Percentiles rank a stretch among this genome's conserved stretches.
These are phyloP conservation scores for Phytopythium chamaehyphon DNA, from an alignment of 352 stramenopile genomes.

Conservation along the genomic window DNA sequence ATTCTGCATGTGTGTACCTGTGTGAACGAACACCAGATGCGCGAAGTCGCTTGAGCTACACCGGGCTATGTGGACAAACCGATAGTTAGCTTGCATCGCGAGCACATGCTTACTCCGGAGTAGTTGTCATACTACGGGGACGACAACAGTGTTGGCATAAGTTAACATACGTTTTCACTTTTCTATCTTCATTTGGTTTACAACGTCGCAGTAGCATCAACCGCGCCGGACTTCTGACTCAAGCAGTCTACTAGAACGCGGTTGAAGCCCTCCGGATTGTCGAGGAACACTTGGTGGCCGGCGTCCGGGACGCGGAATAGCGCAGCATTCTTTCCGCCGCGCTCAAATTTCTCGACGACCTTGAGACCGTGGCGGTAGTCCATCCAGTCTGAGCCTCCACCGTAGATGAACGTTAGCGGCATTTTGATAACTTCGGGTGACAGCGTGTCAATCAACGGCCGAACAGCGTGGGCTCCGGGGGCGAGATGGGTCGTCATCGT, in stretches of 20 bases:
- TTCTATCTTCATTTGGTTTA: not conserved
- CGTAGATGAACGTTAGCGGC: conserved; percentile 83
- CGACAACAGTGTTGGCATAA: too few relatives aligned
- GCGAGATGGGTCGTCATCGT: conserved; percentile 73
- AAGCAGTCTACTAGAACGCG: conserved; percentile 45
- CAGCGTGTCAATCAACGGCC: conserved; percentile 62
- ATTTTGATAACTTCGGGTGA: conserved; percentile 56
- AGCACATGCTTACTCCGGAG: too few relatives aligned
- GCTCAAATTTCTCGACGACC: conserved; percentile 57
- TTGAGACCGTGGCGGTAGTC: conserved; percentile 63
- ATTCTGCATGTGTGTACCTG: too few relatives aligned
- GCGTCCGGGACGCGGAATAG: conserved; percentile 61
- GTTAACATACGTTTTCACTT: too few relatives aligned
- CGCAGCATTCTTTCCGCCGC: conserved; percentile 23
- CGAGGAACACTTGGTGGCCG: conserved; percentile 82
- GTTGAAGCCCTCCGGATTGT: conserved; percentile 77
- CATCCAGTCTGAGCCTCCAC: conserved; percentile 83
- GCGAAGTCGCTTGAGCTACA: too few relatives aligned
- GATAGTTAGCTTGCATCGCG: too few relatives aligned
- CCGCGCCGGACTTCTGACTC: conserved; percentile 9
- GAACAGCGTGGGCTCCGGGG: conserved; percentile 59
- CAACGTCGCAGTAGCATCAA: conserved; percentile 8
- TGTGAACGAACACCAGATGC: too few relatives aligned
- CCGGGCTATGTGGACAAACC: too few relatives aligned
- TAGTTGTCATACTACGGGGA: too few relatives aligned